Conservation (phyloP, 2,329 filamentous ascomycete genomes). For the Blastomyces parvus region DNA sequence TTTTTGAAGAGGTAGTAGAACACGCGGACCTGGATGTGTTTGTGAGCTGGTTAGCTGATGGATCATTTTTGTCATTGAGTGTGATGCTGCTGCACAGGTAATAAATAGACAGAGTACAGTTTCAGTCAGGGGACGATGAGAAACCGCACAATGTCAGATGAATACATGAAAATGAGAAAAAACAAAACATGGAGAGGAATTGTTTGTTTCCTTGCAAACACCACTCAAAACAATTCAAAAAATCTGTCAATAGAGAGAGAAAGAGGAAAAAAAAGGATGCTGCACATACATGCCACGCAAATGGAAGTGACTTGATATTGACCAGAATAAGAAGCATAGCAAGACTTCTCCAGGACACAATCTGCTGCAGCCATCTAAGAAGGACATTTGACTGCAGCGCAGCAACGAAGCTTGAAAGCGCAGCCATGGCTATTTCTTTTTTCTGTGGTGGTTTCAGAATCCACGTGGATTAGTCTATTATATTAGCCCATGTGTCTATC, state of each 20-base stretch:
- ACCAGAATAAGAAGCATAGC: conserved; percentile 47
- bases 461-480: too few relatives aligned
- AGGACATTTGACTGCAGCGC: neutral
- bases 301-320: conserved; percentile 66
- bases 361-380: neutral
- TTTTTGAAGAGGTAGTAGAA: conserved; percentile 50
- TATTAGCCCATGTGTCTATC: too few relatives aligned
- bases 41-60: neutral
- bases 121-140: too few relatives aligned
- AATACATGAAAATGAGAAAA: too few relatives aligned
- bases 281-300: conserved; percentile 62
- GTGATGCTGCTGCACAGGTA: neutral
- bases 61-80: neutral
- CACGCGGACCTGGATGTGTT: conserved; percentile 44
- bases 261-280: conserved; percentile 1
- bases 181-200: neutral
- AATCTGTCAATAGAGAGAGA: neutral
- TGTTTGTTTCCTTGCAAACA: neutral
- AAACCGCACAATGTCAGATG: neutral
- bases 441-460: too few relatives aligned
- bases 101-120: neutral
- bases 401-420: neutral
- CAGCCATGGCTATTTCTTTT: neutral
- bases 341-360: conserved; percentile 26
- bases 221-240: neutral